A percentile compares a stretch with the other conserved stretches of the same genome.
These are phyloP conservation scores for Coniella lustricola DNA, from an alignment of 2,329 filamentous ascomycete genomes.

Conservation along the genomic window DNA sequence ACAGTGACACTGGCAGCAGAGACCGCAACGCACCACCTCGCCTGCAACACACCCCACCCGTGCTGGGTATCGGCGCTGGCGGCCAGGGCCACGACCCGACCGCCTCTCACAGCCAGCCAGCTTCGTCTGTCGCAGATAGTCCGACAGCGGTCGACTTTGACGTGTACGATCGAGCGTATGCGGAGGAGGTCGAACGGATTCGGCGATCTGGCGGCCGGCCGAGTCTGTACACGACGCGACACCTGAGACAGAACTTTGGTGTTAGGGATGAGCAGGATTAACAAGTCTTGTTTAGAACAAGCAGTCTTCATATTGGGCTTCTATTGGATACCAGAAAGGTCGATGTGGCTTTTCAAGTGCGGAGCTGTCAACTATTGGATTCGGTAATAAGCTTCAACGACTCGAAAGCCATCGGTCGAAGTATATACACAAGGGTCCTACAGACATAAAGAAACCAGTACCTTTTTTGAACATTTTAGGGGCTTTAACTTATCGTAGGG, in stretches of 20 bases:
- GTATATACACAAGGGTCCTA: too few relatives aligned
- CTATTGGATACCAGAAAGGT: too few relatives aligned
- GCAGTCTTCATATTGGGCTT: too few relatives aligned
- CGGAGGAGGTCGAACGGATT: slow-evolving; percentile 73
- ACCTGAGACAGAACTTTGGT: slow-evolving; percentile 38
- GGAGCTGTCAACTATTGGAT: too few relatives aligned
- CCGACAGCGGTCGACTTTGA: slow-evolving; percentile 78
- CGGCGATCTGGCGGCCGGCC: slow-evolving; percentile 30
- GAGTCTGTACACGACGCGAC: slow-evolving; percentile 42
- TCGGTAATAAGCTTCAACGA: too few relatives aligned
- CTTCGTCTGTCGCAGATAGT: slow-evolving; percentile 66
- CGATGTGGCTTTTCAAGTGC: too few relatives aligned
- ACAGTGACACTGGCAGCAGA: not conserved
- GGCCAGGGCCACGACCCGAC: slow-evolving; percentile 42
- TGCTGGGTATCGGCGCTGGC: slow-evolving; percentile 71
- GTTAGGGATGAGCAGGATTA: slow-evolving; percentile 25
- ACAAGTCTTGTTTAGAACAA: too few relatives aligned
- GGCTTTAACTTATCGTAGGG: too few relatives aligned
- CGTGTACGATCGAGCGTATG: slow-evolving; percentile 83
- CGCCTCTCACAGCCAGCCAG: slow-evolving; percentile 29
- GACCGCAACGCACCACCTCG: not conserved
- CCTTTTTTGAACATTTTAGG: too few relatives aligned
- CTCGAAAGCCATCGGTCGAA: too few relatives aligned
- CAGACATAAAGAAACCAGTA: too few relatives aligned
- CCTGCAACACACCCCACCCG: not conserved